Percentiles rank a stretch among this genome's conserved stretches.
Evolutionary conservation across 768 basidiomycete genomes (phyloP).

Genomic region (Pisolithus orientalis): DNA sequence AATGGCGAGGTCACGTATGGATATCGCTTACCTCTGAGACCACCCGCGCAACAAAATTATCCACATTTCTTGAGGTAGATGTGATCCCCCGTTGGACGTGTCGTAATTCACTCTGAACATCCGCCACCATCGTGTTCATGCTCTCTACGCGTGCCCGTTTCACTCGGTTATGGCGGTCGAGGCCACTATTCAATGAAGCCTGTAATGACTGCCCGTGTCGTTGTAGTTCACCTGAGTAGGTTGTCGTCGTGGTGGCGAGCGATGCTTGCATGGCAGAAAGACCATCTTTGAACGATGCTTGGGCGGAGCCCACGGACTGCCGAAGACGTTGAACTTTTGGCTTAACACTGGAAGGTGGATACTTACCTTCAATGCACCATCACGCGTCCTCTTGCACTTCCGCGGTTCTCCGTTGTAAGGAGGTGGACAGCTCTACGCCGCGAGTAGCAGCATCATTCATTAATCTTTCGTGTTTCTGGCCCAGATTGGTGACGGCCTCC

Average conservation of each 20-base stretch:
- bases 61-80: constrained; percentile 44
- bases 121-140: constrained; percentile 41
- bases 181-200: constrained; percentile 43
- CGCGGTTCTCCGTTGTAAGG: constrained; percentile 39
- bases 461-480: constrained; percentile 42
- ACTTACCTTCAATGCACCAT: constrained; percentile 54
- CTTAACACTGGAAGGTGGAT: not conserved
- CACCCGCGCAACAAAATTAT: constrained; percentile 37
- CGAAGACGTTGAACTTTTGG: constrained; percentile 8
- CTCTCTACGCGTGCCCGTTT: constrained; percentile 67
- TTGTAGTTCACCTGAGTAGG: constrained; percentile 49
- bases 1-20: no score
- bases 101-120: constrained; percentile 47
- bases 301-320: constrained; percentile 38
- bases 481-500: constrained; percentile 41
- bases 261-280: constrained; percentile 40
- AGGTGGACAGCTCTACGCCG: constrained; percentile 35
- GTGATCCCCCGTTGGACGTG: constrained; percentile 44
- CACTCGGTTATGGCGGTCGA: constrained; percentile 53
- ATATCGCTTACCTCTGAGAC: constrained; percentile 45
- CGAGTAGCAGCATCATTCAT: constrained; percentile 36
- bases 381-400: constrained; percentile 54
- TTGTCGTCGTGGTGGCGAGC: constrained; percentile 40
- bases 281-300: constrained; percentile 35
- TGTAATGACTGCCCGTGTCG: constrained; percentile 40